phyloP scores from a whole-genome alignment of 164 flowering plant species.

The Dillenia suffruticosa region DNA sequence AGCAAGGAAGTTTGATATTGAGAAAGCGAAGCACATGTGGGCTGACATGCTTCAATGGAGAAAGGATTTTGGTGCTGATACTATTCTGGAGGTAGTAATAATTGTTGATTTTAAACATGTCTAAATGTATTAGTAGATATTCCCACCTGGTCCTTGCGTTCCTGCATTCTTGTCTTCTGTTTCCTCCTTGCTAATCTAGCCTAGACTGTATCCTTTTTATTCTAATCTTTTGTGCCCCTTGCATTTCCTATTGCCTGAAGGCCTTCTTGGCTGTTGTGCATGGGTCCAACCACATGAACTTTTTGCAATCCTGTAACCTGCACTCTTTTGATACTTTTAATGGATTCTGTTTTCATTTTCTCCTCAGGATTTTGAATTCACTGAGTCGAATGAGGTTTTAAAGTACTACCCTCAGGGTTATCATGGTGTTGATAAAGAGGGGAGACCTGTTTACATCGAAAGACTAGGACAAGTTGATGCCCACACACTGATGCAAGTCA shows the following conservation, averaged over 20 bases:
- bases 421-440: constrained; percentile 85
- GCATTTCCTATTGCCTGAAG: neutral
- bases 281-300: neutral
- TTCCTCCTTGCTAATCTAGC: neutral
- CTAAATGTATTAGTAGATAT: no score
- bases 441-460: constrained; percentile 79
- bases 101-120: neutral
- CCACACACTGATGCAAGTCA: constrained; percentile 64
- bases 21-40: constrained; percentile 77
- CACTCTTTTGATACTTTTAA: neutral
- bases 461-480: constrained; percentile 63
- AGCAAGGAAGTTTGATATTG: constrained; percentile 77
- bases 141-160: no score
- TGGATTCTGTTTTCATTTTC: constrained; percentile 1
- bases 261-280: no score
- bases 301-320: neutral
- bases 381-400: constrained; percentile 59
- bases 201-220: neutral
- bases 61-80: constrained; percentile 69
- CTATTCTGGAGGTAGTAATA: constrained; percentile 52
- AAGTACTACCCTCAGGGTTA: constrained; percentile 70
- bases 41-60: constrained; percentile 84
- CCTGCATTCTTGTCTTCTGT: neutral
- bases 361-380: constrained; percentile 65
- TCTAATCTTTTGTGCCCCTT: neutral